phyloP scores from a whole-genome alignment of 2,329 filamentous ascomycete species.

The Neonectria ditissima region DNA sequence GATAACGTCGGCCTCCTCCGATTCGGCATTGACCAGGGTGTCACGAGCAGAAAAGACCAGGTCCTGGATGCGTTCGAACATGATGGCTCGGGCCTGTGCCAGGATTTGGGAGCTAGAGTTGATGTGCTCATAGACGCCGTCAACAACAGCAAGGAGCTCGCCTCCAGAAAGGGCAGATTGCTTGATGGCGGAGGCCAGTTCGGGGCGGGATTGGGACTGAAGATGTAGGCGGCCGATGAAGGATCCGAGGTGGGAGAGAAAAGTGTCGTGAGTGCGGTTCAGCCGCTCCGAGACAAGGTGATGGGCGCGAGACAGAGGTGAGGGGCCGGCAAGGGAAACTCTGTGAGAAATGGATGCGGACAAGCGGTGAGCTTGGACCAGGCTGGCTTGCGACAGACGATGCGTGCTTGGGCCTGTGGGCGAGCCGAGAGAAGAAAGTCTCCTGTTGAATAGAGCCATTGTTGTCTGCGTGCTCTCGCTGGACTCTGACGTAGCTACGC shows the following conservation, averaged over 20 bases:
- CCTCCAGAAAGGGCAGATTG: slow-evolving; percentile 86
- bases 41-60: slow-evolving; percentile 85
- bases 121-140: slow-evolving; percentile 84
- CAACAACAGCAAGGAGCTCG: slow-evolving; percentile 81
- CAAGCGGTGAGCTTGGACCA: slow-evolving; percentile 57
- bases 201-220: slow-evolving; percentile 89
- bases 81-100: slow-evolving; percentile 75
- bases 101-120: slow-evolving; percentile 74
- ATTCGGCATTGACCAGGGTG: slow-evolving; percentile 76
- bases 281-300: slow-evolving; percentile 88
- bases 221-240: slow-evolving; percentile 92
- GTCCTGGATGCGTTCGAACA: slow-evolving; percentile 84
- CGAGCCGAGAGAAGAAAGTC: slow-evolving; percentile 60
- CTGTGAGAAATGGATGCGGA: slow-evolving; percentile 75
- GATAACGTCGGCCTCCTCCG: slow-evolving; percentile 81
- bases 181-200: slow-evolving; percentile 84
- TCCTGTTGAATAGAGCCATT: slow-evolving; percentile 55
- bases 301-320: slow-evolving; percentile 70
- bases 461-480: slow-evolving; percentile 52
- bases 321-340: slow-evolving; percentile 78
- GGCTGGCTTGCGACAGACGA: slow-evolving; percentile 53
- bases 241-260: slow-evolving; percentile 89
- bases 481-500: slow-evolving; percentile 50
- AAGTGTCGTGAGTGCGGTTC: slow-evolving; percentile 83
- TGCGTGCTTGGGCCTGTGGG: slow-evolving; percentile 47